These are phyloP conservation scores for Kluyveromyces starmeri DNA, from an alignment of 805 yeast species.

Conservation along the genomic window DNA sequence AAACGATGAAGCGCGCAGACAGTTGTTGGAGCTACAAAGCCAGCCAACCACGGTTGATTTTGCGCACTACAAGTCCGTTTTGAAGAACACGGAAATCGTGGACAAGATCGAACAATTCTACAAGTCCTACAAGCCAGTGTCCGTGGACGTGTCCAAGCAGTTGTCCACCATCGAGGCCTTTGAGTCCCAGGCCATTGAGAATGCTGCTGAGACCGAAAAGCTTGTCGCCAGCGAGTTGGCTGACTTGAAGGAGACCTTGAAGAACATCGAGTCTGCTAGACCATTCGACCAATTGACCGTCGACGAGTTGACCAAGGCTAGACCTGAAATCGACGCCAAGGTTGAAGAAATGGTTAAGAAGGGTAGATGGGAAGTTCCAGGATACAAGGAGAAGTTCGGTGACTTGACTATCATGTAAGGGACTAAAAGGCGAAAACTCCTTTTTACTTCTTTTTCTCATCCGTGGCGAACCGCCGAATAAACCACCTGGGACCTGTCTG, in stretches of 20 bases:
- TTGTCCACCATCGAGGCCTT: slow-evolving; percentile 86
- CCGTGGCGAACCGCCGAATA: too few relatives aligned
- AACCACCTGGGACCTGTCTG: too few relatives aligned
- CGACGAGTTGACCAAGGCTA: slow-evolving; percentile 88
- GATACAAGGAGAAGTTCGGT: slow-evolving; percentile 98
- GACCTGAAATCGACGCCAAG: slow-evolving; percentile 96
- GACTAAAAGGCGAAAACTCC: too few relatives aligned
- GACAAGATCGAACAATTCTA: slow-evolving; percentile 74
- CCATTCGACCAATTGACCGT: slow-evolving; percentile 96
- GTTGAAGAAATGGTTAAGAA: slow-evolving; percentile 88
- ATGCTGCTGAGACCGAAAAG: slow-evolving; percentile 87
- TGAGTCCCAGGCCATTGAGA: slow-evolving; percentile 91
- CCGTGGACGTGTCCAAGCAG: slow-evolving; percentile 82
- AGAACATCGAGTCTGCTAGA: slow-evolving; percentile 93
- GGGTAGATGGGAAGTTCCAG: slow-evolving; percentile 97
- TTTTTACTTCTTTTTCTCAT: too few relatives aligned
- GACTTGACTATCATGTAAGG: slow-evolving; percentile 79
- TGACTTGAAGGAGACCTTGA: slow-evolving; percentile 79
- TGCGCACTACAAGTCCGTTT: slow-evolving; percentile 62
- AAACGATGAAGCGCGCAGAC: slow-evolving; percentile 94
- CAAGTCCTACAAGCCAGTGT: slow-evolving; percentile 67
- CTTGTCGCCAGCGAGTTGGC: slow-evolving; percentile 79
- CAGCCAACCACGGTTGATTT: slow-evolving; percentile 80
- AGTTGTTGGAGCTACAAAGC: slow-evolving; percentile 55
- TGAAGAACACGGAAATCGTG: slow-evolving; percentile 75